Conservation (phyloP, 176 grass and related monocot species). For the Paspalum vaginatum region DNA sequence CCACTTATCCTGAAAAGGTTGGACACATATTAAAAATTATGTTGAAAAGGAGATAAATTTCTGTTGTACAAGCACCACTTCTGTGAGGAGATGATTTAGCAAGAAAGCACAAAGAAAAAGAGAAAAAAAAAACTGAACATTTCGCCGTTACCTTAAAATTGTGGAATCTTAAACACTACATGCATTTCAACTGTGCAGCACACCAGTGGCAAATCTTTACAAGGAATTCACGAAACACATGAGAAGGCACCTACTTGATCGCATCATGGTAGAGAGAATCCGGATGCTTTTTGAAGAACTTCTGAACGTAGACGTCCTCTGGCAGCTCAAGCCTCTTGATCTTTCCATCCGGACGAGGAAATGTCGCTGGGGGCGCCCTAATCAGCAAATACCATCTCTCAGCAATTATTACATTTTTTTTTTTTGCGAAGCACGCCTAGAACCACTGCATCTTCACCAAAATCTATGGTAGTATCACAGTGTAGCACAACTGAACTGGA, state of each 20-base stretch:
- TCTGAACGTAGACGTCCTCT: constrained; percentile 71
- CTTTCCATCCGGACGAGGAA: constrained; percentile 68
- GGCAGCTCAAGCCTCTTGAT: constrained; percentile 61
- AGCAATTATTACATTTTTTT: background rate
- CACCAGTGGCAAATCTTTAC: background rate
- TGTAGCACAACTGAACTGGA: background rate
- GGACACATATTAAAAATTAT: background rate
- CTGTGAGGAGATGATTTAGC: background rate
- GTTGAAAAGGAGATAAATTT: background rate
- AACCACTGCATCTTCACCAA: background rate
- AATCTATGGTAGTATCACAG: background rate
- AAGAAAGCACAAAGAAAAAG: background rate
- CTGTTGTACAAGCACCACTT: background rate
- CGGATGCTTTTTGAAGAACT: constrained; percentile 65
- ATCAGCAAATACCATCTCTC: constrained; percentile 14
- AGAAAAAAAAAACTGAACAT: background rate
- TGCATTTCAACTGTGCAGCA: constrained; percentile 9
- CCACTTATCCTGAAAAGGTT: constrained; percentile 65
- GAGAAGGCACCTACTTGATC: constrained; percentile 58
- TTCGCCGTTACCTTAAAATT: background rate
- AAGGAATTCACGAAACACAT: background rate
- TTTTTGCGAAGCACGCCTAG: background rate
- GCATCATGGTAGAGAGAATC: constrained; percentile 81
- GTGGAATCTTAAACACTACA: background rate
- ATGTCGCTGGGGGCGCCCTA: constrained; percentile 69